Evolutionary conservation across 768 basidiomycete species (phyloP), one percentile per base, ranked within the genome.

Genomic region (Termitomyces sp.): DNA sequence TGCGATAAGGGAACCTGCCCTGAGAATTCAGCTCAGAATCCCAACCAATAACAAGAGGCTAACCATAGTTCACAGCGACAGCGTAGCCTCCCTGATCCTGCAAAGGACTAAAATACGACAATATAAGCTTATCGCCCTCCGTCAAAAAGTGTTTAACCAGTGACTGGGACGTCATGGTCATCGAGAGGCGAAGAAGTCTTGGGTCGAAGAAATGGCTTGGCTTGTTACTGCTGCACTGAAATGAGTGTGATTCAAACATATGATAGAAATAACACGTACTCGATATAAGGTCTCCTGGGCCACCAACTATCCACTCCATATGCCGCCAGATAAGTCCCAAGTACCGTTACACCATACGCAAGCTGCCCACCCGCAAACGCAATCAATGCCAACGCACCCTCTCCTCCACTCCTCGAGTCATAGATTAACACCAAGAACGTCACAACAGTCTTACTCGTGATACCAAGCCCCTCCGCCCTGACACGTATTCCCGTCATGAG

Each of bases 41-140:
- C 16, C 4, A 11, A 20, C 26, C 30, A 30, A 38, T 33, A 18
- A 11, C 20, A 4, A 30, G 35, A 55, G n/a, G 9, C 47, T 36
- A 0, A 91, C 96, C 97, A 68, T 98, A 99, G 70, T 98, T 98
- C 40, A 90, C 88, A 13, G 97, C 96, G 13, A 98, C 78, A 0
- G 95, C 96, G 69, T 97, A 98, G 1, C 94, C 95, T 4, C 93
- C 96, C 71, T 98, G 94, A 68, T 95, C 89, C 47, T 85, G 76
- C 51, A 96, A 73, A 32, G 89, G 86, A 58, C 93, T 94, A 66
- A 92, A 84, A 68, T 82, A 84, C 0, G 92, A 91, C 18, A 99
- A 78, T 11, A 96, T 80, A 45, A 98, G 74, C 66, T 97, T 93
- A 70, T 99, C 97, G 3, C 92, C 94, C 67, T 98, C 97, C 0